Evolutionary conservation across 2,329 filamentous ascomycete species (phyloP).

Genomic region (Trichoderma atrobrunneum): DNA sequence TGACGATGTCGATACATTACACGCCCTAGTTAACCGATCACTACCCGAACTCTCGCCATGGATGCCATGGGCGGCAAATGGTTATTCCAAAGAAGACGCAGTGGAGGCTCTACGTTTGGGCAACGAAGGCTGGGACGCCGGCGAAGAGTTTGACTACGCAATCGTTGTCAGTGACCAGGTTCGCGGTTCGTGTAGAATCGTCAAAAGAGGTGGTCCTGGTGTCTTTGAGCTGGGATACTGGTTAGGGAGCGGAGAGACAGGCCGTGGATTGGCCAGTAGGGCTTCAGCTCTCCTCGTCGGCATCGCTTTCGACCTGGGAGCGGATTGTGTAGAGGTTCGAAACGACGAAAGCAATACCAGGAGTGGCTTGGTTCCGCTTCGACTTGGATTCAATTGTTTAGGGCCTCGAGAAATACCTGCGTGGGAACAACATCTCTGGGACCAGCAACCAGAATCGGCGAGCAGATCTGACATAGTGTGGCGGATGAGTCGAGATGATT

Average conservation of each 20-base stretch:
- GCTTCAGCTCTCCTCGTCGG: slow-evolving; percentile 20
- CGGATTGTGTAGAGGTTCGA: slow-evolving; percentile 21
- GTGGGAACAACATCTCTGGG: neutral
- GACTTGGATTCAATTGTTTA: neutral
- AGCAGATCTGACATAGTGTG: slow-evolving; percentile 6
- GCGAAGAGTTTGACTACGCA: slow-evolving; percentile 21
- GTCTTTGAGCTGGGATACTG: slow-evolving; percentile 24
- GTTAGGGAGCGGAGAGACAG: slow-evolving; percentile 22
- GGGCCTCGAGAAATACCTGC: neutral
- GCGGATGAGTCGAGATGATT: slow-evolving; percentile 1
- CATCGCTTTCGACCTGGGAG: slow-evolving; percentile 21
- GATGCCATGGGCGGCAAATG: slow-evolving; percentile 21
- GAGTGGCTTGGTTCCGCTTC: slow-evolving; percentile 8
- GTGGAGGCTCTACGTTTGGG: slow-evolving; percentile 12
- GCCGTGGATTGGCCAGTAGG: slow-evolving; percentile 21
- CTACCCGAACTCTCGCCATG: slow-evolving; percentile 18
- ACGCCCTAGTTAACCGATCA: slow-evolving; percentile 18
- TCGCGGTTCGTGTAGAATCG: slow-evolving; percentile 22
- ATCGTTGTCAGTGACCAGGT: slow-evolving; percentile 11
- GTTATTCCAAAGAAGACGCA: slow-evolving; percentile 20
- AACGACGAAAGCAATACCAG: slow-evolving; percentile 20
- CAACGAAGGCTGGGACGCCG: slow-evolving; percentile 15
- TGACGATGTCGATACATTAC: slow-evolving; percentile 10
- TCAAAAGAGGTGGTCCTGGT: neutral
- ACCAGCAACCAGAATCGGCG: neutral